These are phyloP conservation scores for Zygotorulaspora danielsina DNA, from an alignment of 805 yeast genomes.

Conservation along the genomic window DNA sequence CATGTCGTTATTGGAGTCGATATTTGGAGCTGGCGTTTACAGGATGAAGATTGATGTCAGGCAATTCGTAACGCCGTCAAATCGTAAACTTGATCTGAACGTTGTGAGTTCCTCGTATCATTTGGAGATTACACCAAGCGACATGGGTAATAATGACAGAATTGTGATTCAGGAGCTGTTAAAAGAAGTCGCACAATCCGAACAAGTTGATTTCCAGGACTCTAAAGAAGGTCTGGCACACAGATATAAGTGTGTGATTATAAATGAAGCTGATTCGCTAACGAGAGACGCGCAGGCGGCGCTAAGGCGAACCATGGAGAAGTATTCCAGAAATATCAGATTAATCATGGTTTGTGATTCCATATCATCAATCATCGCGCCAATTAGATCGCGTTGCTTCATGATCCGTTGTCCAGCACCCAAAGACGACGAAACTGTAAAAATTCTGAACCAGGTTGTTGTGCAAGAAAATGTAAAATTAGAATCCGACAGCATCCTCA, in stretches of 20 bases:
- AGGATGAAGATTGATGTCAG: constrained; percentile 87
- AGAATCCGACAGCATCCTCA: constrained; percentile 44
- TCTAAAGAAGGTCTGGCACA: constrained; percentile 42
- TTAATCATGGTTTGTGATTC: constrained; percentile 81
- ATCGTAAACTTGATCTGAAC: constrained; percentile 81
- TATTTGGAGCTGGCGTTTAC: constrained; percentile 80
- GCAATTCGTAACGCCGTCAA: constrained; percentile 67
- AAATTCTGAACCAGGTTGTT: constrained; percentile 53
- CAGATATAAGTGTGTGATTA: constrained; percentile 73
- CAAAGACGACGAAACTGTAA: constrained; percentile 48
- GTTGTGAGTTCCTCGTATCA: constrained; percentile 90
- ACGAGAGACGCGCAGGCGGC: constrained; percentile 96
- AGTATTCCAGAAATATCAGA: constrained; percentile 82
- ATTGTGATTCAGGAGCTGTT: constrained; percentile 90
- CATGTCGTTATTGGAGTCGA: constrained; percentile 67
- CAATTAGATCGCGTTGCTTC: constrained; percentile 89
- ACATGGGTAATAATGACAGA: constrained; percentile 93
- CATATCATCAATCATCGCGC: constrained; percentile 86
- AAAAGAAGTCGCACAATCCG: constrained; percentile 92
- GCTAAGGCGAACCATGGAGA: constrained; percentile 91
- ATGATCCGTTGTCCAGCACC: constrained; percentile 89
- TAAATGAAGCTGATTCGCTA: constrained; percentile 86
- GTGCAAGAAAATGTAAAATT: constrained; percentile 47
- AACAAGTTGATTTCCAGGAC: constrained; percentile 77
- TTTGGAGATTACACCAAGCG: constrained; percentile 92